Evolutionary conservation across 2,329 filamentous ascomycete genomes (phyloP).

Genomic region (Elsinoe batatas): DNA sequence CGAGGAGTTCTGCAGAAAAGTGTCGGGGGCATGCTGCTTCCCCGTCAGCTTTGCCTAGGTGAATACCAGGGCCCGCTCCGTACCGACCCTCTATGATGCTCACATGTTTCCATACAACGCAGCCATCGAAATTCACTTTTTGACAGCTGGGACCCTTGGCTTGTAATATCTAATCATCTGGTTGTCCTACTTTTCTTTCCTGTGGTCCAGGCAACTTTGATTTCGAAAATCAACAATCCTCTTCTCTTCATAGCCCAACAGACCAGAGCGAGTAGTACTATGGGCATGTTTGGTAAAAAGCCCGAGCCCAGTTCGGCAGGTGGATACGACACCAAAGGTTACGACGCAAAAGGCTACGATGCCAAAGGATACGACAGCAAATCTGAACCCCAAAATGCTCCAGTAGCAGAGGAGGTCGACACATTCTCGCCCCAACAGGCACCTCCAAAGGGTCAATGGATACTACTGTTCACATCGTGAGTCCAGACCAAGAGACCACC

Average conservation of each 20-base stretch:
- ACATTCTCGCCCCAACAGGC: conserved; percentile 7
- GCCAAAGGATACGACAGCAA: conserved; percentile 14
- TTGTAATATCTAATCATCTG: conserved; percentile 6
- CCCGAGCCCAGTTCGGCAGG: conserved; percentile 1
- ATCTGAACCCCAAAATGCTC: background rate
- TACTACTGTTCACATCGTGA: conserved; percentile 6
- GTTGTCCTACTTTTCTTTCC: conserved; percentile 6
- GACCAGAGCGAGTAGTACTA: background rate
- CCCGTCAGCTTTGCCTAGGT: conserved; percentile 1
- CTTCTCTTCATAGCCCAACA: background rate
- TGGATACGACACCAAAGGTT: conserved; percentile 4
- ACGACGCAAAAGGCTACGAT: background rate
- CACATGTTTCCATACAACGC: conserved; percentile 10
- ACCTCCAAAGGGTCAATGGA: conserved; percentile 5
- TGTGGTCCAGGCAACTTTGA: background rate
- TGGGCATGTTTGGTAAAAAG: conserved; percentile 9
- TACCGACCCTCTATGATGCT: conserved; percentile 11
- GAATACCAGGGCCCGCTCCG: conserved; percentile 5
- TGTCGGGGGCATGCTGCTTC: conserved; percentile 11
- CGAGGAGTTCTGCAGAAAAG: background rate
- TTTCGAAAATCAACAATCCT: background rate
- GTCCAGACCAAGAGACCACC: background rate
- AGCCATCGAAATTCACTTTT: conserved; percentile 6
- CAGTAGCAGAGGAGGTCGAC: background rate
- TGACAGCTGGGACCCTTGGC: conserved; percentile 1